Base-by-base conservation (phyloP, 176 grass and related monocot species). In the Secale cereale region DNA sequence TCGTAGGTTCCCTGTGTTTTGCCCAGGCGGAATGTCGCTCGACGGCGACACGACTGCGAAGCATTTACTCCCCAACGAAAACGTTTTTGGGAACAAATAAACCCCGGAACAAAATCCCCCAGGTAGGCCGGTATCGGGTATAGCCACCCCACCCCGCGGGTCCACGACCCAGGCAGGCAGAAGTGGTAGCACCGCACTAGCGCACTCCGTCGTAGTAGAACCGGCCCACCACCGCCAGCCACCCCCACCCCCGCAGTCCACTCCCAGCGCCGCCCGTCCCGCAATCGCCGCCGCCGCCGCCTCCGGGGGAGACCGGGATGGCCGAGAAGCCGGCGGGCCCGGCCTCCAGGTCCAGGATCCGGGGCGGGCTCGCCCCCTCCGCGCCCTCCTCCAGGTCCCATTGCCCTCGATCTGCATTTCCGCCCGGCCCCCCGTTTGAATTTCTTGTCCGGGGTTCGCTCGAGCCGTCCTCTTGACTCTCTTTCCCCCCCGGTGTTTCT, bases 341-440 rank as follows among this genome's bases (percentile, higher is more conserved):
- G 33, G 37, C 50, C 17, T 2, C 39, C 8, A 88, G 89, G 40
- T 56, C 81, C 30, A 88, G 85, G 77, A 70, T 65, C 70, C 85
- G 85, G 12, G 85, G 89, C 19, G 85, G 89, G 20, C 50, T 91
- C 54, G 70, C 77, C 25, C 31, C 85, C 50, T 77, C 85, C 17
- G 81, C 85, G 27, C 81, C 89, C 62, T 85, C 81, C 70, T 70
- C 77, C 61, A 91, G 89, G 89, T 88, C 32, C 70, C 52, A 57
- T 57, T 48, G 56, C 76, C 48, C 31, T 91, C 81, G 89, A 91
- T 91, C 89, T 85, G 89, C 89, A 80, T 87, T 87, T 61, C 33
- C 31, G 14, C 56, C 74, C 28, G 36, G 20, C 25, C 10, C 14
- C 56, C 26, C 17, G 46, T 83, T 86, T 86, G 78, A 83, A 82